Conservation (phyloP, 371 early-diverging fungal genomes). For the Apophysomyces trapeziformis region DNA sequence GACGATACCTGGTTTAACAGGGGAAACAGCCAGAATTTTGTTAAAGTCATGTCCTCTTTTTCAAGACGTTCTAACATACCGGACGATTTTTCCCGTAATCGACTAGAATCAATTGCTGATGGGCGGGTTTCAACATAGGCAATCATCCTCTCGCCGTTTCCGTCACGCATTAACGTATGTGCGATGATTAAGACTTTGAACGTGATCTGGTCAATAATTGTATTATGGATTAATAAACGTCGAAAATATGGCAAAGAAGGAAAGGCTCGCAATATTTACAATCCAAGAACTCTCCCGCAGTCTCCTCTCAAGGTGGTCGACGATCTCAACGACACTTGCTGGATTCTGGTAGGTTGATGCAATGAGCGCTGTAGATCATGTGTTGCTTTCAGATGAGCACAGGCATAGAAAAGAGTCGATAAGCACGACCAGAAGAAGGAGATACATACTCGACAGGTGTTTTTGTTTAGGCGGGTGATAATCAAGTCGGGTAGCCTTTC, state of each 20-base stretch:
- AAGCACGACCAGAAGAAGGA: background rate
- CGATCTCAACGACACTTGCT: conserved; percentile 51
- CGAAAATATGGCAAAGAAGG: conserved; percentile 10
- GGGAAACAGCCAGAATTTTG: background rate
- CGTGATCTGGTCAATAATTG: conserved; percentile 60
- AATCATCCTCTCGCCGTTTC: conserved; percentile 71
- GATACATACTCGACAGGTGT: conserved; percentile 73
- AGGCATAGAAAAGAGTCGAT: background rate
- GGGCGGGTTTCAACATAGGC: conserved; percentile 69
- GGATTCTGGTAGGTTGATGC: conserved; percentile 48
- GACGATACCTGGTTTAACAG: conserved; percentile 27
- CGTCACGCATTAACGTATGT: conserved; percentile 86
- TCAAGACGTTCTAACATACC: conserved; percentile 30
- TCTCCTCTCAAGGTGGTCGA: conserved; percentile 61
- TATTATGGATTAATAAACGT: too few relatives aligned
- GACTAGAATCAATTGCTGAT: conserved; percentile 60
- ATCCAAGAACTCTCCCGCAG: conserved; percentile 79
- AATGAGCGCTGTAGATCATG: conserved; percentile 40
- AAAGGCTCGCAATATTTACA: conserved; percentile 43
- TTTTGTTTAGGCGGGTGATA: conserved; percentile 78
- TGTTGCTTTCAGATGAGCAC: conserved; percentile 5
- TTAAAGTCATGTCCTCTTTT: background rate
- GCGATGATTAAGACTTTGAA: conserved; percentile 86
- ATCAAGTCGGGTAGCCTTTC: conserved; percentile 77
- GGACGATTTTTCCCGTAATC: conserved; percentile 66